Evolutionary conservation across 495 filamentous ascomycete species (phyloP).

Genomic region (Penicillium goetzii): DNA sequence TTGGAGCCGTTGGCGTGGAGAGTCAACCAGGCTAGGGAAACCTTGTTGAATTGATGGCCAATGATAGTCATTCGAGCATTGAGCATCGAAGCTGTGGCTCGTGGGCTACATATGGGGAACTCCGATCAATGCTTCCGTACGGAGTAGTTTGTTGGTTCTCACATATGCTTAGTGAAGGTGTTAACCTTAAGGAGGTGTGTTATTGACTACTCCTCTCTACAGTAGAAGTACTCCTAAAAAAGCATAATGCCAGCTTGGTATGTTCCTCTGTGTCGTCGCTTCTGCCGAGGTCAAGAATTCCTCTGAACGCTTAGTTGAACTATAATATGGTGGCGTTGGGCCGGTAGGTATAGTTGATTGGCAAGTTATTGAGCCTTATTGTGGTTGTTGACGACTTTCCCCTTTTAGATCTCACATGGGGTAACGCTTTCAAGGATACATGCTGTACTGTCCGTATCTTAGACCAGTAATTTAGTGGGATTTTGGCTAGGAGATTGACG

Average conservation of each 20-base stretch:
- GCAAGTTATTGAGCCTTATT: neutral
- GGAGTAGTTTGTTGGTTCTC: neutral
- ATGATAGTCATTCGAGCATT: neutral
- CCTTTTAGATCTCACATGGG: neutral
- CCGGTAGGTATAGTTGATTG: no score
- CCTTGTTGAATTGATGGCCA: neutral
- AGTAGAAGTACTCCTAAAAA: neutral
- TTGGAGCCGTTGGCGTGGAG: constrained; percentile 13
- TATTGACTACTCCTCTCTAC: neutral
- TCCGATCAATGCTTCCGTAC: neutral
- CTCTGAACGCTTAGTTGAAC: neutral
- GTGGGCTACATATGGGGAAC: neutral
- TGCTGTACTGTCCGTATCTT: neutral
- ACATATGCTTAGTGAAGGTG: neutral
- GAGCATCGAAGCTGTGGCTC: neutral
- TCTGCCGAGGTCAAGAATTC: neutral
- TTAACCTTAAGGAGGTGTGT: neutral
- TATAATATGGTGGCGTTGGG: no score
- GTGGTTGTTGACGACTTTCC: neutral
- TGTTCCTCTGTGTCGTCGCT: neutral
- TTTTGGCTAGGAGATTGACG: neutral
- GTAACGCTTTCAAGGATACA: neutral
- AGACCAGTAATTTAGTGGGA: neutral
- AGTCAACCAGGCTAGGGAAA: constrained; percentile 8
- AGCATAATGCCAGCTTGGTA: neutral